Base-by-base conservation (phyloP, 768 basidiomycete genomes). In the Pisolithus albus region DNA sequence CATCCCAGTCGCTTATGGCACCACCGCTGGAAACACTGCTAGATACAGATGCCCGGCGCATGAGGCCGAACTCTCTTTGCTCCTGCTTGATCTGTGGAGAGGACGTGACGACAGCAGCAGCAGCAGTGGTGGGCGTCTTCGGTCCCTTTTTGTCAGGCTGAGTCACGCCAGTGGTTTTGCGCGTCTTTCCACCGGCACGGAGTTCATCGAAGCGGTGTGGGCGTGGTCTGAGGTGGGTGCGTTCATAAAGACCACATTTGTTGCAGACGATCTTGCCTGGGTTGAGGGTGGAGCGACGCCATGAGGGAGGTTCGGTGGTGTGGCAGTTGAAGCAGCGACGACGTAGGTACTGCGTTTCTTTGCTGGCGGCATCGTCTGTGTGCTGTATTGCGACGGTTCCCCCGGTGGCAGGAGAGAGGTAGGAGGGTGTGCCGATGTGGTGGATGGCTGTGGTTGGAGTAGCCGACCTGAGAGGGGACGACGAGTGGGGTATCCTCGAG, bases 221-320 rank as follows among this genome's bases (percentile, higher is more conserved):
- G 11, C 90, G 78, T 5, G 89, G 81, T 21, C 90, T 80, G 50
- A 92, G 69, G 58, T 92, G 90, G 11, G 90, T 92, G 62, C 90
- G 87, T 68, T 92, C 90, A 62, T 92, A 92, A 37, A 92, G 77
- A 9, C 90, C 90, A 57, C 90, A 92, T 74, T 92, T 92, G 78
- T 92, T 92, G 78, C 90, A 92, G 42, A 92, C 90, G 62, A 92
- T 92, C 70, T 92, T 92, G 57, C 90, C 90, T 0, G 87, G 88
- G 67, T 90, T 89, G 62, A 92, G 83, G 5, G 90, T 92, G 28
- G 82, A 85, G 42, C 90, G 81, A 49, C 90, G 84, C 90, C 90
- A 92, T 23, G 81, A 84, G 7, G 90, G 90, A 0, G 90, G 90
- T 64, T 92, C 90, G 2, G 90, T 92, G 18, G 90, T 90, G 64